Conservation (phyloP, 495 filamentous ascomycete genomes). For the Penicillium bovifimosum region DNA sequence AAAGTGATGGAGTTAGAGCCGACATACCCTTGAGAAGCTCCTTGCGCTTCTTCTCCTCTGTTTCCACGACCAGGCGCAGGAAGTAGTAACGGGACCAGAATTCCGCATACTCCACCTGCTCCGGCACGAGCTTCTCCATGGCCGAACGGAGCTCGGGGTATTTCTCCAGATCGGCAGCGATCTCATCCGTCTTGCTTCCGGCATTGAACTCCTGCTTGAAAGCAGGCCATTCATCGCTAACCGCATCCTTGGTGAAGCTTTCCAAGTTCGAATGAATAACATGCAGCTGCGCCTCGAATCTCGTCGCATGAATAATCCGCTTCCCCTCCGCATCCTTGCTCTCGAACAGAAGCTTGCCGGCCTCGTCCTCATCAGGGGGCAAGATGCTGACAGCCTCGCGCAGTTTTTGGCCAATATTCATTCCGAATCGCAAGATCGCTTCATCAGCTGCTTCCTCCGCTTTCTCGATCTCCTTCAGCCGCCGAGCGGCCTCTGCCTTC, state of each 20-base stretch:
- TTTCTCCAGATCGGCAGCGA: conserved; percentile 75
- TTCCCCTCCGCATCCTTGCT: conserved; percentile 86
- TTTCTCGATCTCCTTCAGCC: conserved; percentile 84
- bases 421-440: conserved; percentile 86
- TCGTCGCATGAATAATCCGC: conserved; percentile 84
- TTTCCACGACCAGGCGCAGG: conserved; percentile 86
- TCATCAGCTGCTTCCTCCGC: conserved; percentile 98
- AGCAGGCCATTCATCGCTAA: conserved; percentile 62
- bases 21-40: conserved; percentile 84
- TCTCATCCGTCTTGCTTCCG: conserved; percentile 79
- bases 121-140: conserved; percentile 95
- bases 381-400: conserved; percentile 86
- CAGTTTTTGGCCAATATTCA: conserved; percentile 85
- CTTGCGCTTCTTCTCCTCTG: conserved; percentile 83
- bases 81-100: conserved; percentile 99
- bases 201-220: conserved; percentile 76
- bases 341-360: conserved; percentile 69
- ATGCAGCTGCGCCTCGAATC: conserved; percentile 93
- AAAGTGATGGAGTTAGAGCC: neutral
- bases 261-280: conserved; percentile 83
- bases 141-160: conserved; percentile 82
- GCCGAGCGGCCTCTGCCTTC: conserved; percentile 71
- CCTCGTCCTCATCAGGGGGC: conserved; percentile 50
- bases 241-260: conserved; percentile 79
- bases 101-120: conserved; percentile 74